These are phyloP conservation scores for Entomortierella lignicola DNA, from an alignment of 192 early-diverging fungal species.

Conservation along the genomic window DNA sequence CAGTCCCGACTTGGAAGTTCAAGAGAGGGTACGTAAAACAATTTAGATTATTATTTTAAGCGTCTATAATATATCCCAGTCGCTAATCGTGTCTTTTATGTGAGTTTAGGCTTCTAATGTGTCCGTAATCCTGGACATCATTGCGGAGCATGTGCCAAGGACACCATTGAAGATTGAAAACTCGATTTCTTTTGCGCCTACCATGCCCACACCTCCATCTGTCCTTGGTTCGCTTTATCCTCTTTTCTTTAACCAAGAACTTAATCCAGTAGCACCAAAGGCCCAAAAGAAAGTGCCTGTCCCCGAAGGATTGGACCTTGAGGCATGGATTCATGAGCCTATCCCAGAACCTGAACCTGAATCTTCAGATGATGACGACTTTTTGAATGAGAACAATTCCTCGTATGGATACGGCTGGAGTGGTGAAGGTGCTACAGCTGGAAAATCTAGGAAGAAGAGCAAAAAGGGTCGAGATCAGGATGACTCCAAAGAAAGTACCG, in stretches of 20 bases:
- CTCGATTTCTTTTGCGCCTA: slow-evolving; percentile 39
- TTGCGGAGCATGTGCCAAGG: slow-evolving; percentile 54
- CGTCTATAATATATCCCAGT: too few relatives aligned
- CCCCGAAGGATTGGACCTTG: slow-evolving; percentile 88
- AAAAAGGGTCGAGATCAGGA: slow-evolving; percentile 42
- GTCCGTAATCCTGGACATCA: slow-evolving; percentile 61
- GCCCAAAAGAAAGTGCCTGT: slow-evolving; percentile 93
- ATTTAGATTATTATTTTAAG: too few relatives aligned
- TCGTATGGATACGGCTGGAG: slow-evolving; percentile 48
- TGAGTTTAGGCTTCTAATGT: slow-evolving; percentile 57
- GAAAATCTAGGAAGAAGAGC: slow-evolving; percentile 49
- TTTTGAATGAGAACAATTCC: slow-evolving; percentile 42
- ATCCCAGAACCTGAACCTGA: slow-evolving; percentile 70
- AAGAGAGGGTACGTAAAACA: slow-evolving; percentile 73
- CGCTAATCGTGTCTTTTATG: too few relatives aligned
- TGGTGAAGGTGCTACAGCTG: slow-evolving; percentile 34
- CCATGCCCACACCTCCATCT: slow-evolving; percentile 53
- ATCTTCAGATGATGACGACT: slow-evolving; percentile 54
- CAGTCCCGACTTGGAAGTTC: slow-evolving; percentile 80
- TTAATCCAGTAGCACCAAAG: slow-evolving; percentile 90
- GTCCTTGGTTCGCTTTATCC: slow-evolving; percentile 68
- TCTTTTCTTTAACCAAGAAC: slow-evolving; percentile 82
- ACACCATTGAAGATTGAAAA: slow-evolving; percentile 47
- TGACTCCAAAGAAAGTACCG: slow-evolving; percentile 59
- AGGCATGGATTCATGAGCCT: slow-evolving; percentile 81